Conservation (phyloP, 768 basidiomycete species). For the Glaciozyma martinii region DNA sequence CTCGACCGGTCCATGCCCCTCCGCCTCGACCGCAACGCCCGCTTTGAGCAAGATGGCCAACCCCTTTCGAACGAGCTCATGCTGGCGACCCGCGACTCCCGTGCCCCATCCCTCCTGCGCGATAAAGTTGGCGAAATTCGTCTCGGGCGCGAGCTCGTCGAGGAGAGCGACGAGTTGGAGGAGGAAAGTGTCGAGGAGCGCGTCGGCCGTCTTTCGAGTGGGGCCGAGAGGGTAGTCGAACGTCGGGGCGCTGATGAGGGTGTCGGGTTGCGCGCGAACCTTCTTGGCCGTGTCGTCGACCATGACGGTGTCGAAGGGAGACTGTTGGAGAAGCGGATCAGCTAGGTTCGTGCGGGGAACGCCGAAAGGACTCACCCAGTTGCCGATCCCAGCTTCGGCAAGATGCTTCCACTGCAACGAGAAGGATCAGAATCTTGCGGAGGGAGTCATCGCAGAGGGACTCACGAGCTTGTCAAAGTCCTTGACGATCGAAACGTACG, state of each 20-base stretch:
- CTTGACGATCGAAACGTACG: slow-evolving; percentile 23
- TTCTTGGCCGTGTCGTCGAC: slow-evolving; percentile 26
- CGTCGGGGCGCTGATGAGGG: slow-evolving; percentile 19
- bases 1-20: not conserved
- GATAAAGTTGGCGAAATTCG: slow-evolving; percentile 18
- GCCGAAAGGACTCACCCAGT: not conserved
- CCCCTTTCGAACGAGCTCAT: not conserved
- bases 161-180: slow-evolving; percentile 20
- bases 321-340: not conserved
- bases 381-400: not conserved
- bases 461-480: slow-evolving; percentile 14
- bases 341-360: not conserved
- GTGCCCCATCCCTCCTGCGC: not conserved
- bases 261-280: slow-evolving; percentile 21
- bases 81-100: not conserved
- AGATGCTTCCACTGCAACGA: not conserved
- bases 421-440: not conserved
- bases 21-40: not conserved
- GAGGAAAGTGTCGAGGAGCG: slow-evolving; percentile 19
- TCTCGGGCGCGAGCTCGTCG: slow-evolving; percentile 6
- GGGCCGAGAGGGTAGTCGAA: slow-evolving; percentile 22
- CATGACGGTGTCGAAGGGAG: slow-evolving; percentile 16
- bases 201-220: not conserved
- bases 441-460: not conserved
- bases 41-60: not conserved